phyloP scores from a whole-genome alignment of 1,284 basidiomycete genomes.

The Trametes hirsuta region DNA sequence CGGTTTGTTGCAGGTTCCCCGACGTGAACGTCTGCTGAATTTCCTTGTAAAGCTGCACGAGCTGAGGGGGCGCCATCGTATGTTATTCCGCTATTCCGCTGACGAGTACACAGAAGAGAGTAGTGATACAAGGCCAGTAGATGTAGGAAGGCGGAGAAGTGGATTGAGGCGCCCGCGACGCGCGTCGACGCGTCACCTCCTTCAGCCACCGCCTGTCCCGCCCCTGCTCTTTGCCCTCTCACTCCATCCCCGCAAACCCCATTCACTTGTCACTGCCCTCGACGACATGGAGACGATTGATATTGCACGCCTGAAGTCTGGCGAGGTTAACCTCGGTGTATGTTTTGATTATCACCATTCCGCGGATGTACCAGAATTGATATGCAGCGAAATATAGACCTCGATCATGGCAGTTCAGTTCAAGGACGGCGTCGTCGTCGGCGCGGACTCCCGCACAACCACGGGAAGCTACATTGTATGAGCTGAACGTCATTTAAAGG shows the following conservation, averaged over 20 bases:
- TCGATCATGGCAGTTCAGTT: constrained; percentile 99
- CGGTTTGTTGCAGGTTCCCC: constrained; percentile 67
- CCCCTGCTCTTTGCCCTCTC: constrained; percentile 26
- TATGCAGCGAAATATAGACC: constrained; percentile 58
- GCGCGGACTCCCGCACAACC: constrained; percentile 96
- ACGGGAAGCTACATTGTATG: constrained; percentile 95
- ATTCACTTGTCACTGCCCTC: constrained; percentile 22
- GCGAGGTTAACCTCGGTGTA: constrained; percentile 95
- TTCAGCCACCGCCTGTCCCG: constrained; percentile 29
- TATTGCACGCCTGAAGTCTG: constrained; percentile 80
- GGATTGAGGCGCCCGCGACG: constrained; percentile 41
- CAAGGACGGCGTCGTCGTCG: constrained; percentile 92
- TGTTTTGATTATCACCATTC: constrained; percentile 37
- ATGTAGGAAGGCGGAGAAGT: constrained; percentile 38
- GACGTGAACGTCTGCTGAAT: constrained; percentile 64
- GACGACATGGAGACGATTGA: constrained; percentile 71
- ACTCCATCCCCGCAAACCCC: constrained; percentile 25
- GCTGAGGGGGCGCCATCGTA: constrained; percentile 55
- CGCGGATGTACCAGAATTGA: neutral
- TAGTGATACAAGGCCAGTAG: constrained; percentile 28
- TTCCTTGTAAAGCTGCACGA: constrained; percentile 64
- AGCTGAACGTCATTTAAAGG: neutral
- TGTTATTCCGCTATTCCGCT: neutral
- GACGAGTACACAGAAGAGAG: constrained; percentile 6
- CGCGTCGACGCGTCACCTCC: constrained; percentile 57